These are phyloP conservation scores for Arthrinium puccinioides DNA, from an alignment of 2,329 filamentous ascomycete genomes.

Conservation along the genomic window DNA sequence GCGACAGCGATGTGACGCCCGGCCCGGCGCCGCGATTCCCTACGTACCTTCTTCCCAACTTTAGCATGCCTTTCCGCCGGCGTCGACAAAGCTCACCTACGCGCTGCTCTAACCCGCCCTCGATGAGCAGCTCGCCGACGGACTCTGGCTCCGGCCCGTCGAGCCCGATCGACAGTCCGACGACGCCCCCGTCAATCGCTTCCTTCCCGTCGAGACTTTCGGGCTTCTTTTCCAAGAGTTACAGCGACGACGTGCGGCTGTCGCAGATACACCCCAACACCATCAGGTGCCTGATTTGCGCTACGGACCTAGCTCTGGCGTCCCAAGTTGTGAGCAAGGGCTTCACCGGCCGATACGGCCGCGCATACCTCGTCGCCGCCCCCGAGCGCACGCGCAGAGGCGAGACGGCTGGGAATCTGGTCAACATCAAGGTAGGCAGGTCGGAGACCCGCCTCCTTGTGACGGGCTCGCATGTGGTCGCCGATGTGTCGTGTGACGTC, in stretches of 20 bases:
- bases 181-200: constrained; percentile 16
- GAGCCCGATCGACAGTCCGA: constrained; percentile 15
- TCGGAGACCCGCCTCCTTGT: constrained; percentile 50
- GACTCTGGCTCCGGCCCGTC: constrained; percentile 26
- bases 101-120: constrained; percentile 21
- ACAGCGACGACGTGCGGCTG: constrained; percentile 21
- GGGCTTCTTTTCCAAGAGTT: constrained; percentile 10
- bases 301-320: constrained; percentile 52
- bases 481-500: constrained; percentile 51
- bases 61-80: constrained; percentile 40
- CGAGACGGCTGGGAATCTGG: constrained; percentile 22
- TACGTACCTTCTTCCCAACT: constrained; percentile 43
- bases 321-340: constrained; percentile 58
- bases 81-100: constrained; percentile 23
- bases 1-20: neutral
- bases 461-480: constrained; percentile 57
- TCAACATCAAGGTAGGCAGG: constrained; percentile 49
- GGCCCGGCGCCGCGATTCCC: constrained; percentile 34
- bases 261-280: constrained; percentile 42
- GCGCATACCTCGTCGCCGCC: constrained; percentile 52
- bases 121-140: constrained; percentile 27
- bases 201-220: constrained; percentile 16
- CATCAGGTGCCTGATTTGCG: constrained; percentile 51
- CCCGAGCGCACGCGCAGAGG: constrained; percentile 12
- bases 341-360: constrained; percentile 59